Evolutionary conservation across 139 green algal genomes (phyloP).

Genomic region (Chlorella vulgaris): DNA sequence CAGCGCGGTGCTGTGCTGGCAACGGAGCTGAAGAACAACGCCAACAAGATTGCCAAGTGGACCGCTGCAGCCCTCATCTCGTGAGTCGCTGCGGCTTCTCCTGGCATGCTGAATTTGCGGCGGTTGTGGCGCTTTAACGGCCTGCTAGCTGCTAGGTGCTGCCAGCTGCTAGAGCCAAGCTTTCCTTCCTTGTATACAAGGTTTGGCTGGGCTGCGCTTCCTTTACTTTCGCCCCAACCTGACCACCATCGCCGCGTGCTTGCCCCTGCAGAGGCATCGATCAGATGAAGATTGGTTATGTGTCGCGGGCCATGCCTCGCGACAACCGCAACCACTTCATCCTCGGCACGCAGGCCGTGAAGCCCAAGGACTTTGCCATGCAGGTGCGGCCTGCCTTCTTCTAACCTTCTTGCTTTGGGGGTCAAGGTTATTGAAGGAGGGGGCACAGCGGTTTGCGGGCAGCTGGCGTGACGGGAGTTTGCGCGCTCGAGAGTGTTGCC

Average conservation of each 20-base stretch:
- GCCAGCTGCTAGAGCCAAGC: no score
- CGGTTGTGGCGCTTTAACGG: not conserved
- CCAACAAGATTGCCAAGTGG: slow-evolving; percentile 98
- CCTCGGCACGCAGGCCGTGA: slow-evolving; percentile 77
- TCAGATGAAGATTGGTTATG: slow-evolving; percentile 95
- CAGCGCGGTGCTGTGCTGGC: slow-evolving; percentile 96
- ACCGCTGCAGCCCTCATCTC: slow-evolving; percentile 89
- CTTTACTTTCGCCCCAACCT: no score
- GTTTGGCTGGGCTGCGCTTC: no score
- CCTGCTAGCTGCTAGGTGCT: not conserved
- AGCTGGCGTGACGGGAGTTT: no score
- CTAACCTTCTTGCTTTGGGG: not conserved
- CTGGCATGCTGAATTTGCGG: not conserved
- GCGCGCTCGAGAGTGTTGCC: no score
- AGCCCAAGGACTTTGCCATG: slow-evolving; percentile 79
- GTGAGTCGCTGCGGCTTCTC: not conserved
- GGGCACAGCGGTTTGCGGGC: no score
- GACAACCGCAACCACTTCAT: slow-evolving; percentile 91
- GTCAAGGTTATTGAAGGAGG: not conserved
- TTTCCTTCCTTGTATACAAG: no score
- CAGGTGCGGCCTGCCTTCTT: slow-evolving; percentile 67
- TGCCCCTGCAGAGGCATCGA: slow-evolving; percentile 71
- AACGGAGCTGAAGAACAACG: slow-evolving; percentile 99
- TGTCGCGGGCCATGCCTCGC: slow-evolving; percentile 52
- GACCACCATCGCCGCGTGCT: not conserved